A percentile compares a stretch with the other conserved stretches of the same genome.
Evolutionary conservation across 1,284 basidiomycete species (phyloP).

Genomic region (Coniferiporia weirii): DNA sequence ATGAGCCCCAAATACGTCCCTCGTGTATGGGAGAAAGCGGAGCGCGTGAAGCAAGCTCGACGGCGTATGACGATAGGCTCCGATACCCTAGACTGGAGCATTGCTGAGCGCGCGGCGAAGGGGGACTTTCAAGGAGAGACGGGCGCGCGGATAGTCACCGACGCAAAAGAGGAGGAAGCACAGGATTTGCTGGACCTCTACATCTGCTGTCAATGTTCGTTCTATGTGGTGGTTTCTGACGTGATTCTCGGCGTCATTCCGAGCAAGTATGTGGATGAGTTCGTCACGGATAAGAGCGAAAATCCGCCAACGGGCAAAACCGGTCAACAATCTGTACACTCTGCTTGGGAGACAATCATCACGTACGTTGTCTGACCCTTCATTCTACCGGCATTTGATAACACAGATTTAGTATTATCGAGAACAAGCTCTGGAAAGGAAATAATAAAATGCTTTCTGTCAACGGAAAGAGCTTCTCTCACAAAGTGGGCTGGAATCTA

Average conservation of each 20-base stretch:
- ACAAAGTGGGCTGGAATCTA: constrained; percentile 61
- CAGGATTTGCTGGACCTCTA: constrained; percentile 69
- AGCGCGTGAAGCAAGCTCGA: constrained; percentile 43
- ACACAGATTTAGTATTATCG: constrained; percentile 46
- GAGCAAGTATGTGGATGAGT: constrained; percentile 42
- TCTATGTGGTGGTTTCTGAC: constrained; percentile 63
- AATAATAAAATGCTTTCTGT: constrained; percentile 56
- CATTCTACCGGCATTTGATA: constrained; percentile 19
- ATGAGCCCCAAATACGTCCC: constrained; percentile 58
- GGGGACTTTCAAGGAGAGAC: constrained; percentile 33
- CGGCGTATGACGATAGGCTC: constrained; percentile 37
- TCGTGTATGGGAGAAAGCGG: constrained; percentile 50
- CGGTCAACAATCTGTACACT: constrained; percentile 44
- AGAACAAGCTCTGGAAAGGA: constrained; percentile 68
- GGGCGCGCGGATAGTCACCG: constrained; percentile 31
- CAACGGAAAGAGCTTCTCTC: constrained; percentile 47
- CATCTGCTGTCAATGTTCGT: constrained; percentile 75
- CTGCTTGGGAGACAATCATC: constrained; percentile 63
- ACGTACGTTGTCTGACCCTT: constrained; percentile 40
- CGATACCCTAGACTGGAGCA: constrained; percentile 12
- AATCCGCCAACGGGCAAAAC: constrained; percentile 38
- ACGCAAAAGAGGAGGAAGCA: constrained; percentile 31
- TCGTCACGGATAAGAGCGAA: constrained; percentile 36
- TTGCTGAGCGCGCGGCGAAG: constrained; percentile 25
- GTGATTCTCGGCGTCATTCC: constrained; percentile 69